These are phyloP conservation scores for Forsythia viridissima DNA, from an alignment of 257 asterid genomes.

Conservation along the genomic window DNA sequence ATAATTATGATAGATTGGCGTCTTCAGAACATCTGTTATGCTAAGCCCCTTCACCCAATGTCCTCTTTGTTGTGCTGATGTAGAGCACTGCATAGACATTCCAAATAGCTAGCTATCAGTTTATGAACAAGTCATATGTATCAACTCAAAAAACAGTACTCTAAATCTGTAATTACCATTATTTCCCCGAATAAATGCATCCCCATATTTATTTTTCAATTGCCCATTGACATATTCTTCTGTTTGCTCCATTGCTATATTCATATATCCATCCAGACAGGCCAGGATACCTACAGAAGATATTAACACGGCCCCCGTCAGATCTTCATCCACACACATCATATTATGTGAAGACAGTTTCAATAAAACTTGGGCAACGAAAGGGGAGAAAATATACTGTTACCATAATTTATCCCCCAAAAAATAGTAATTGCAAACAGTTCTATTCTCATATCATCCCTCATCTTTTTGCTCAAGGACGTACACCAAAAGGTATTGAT, in stretches of 20 bases:
- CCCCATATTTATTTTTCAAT: conserved; percentile 92
- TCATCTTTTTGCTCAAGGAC: background rate
- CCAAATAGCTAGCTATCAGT: background rate
- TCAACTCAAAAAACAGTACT: background rate
- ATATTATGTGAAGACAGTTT: background rate
- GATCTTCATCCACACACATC: background rate
- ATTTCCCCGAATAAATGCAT: conserved; percentile 95
- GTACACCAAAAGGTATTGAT: background rate
- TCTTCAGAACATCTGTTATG: conserved; percentile 2
- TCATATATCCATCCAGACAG: conserved; percentile 96
- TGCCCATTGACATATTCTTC: conserved; percentile 98
- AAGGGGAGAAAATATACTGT: background rate
- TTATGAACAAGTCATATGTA: background rate
- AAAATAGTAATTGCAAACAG: background rate
- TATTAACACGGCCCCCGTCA: background rate
- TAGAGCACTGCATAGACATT: conserved; percentile 71
- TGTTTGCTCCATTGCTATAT: conserved; percentile 98
- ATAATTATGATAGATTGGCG: background rate
- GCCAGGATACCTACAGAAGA: conserved; percentile 76
- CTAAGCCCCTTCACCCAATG: conserved; percentile 84
- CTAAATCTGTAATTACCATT: conserved; percentile 55
- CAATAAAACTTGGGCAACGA: background rate
- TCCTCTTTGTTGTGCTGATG: conserved; percentile 94
- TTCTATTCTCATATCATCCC: background rate
- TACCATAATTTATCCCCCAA: background rate